phyloP scores from a whole-genome alignment of 305 asterid genomes.

The Vinca major region DNA sequence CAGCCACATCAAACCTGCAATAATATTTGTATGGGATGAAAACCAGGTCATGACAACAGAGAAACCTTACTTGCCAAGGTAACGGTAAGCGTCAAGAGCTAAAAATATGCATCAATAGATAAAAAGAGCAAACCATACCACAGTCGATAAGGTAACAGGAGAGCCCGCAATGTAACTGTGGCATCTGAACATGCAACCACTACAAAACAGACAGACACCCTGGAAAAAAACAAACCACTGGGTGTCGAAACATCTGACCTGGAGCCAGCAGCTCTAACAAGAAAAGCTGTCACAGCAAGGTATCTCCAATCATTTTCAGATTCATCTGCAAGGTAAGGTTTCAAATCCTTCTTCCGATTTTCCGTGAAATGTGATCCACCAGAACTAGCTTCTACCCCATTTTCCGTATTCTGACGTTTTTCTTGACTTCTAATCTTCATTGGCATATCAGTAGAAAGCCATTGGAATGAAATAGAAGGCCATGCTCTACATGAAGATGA shows the following conservation, averaged over 20 bases:
- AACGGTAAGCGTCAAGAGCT: background rate
- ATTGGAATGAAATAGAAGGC: conserved; percentile 55
- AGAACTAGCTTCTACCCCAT: conserved; percentile 25
- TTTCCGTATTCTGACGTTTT: conserved; percentile 34
- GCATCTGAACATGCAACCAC: conserved; percentile 91
- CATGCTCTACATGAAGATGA: conserved; percentile 24
- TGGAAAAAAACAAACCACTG: conserved; percentile 27
- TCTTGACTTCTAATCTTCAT: conserved; percentile 34
- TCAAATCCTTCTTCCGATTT: conserved; percentile 22
- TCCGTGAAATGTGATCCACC: conserved; percentile 29
- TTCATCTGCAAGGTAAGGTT: conserved; percentile 38
- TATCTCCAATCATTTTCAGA: conserved; percentile 89
- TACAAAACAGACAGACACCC: conserved; percentile 68
- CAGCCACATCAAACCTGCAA: conserved; percentile 87
- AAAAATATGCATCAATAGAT: conserved; percentile 1
- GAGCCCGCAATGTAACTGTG: conserved; percentile 79
- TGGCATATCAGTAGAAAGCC: conserved; percentile 93
- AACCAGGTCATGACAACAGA: conserved; percentile 14
- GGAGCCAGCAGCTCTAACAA: conserved; percentile 57
- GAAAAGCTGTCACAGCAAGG: conserved; percentile 87
- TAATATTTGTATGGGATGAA: conserved; percentile 9
- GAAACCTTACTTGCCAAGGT: background rate
- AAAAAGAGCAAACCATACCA: conserved; percentile 43
- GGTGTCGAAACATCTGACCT: conserved; percentile 39
- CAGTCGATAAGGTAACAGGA: conserved; percentile 65